Conservation (phyloP, 371 early-diverging fungal species). For the Actinomucor elegans region DNA sequence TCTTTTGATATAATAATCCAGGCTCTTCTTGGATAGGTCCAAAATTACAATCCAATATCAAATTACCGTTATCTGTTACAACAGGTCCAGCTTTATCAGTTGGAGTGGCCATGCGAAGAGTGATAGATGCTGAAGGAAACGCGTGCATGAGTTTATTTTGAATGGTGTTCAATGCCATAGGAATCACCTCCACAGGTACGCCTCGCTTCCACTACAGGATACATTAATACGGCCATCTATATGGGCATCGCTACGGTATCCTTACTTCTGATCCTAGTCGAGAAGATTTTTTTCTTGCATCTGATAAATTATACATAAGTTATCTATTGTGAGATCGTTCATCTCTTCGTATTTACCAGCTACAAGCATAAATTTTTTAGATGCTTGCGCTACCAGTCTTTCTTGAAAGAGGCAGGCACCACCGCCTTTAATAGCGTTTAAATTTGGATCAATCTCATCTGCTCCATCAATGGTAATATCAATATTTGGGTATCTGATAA, state of each 20-base stretch:
- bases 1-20: slow-evolving; percentile 46
- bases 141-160: slow-evolving; percentile 6
- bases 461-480: slow-evolving; percentile 94
- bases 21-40: slow-evolving; percentile 69
- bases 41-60: slow-evolving; percentile 83
- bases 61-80: slow-evolving; percentile 92
- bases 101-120: slow-evolving; percentile 74
- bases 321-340: too few species aligned
- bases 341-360: slow-evolving; percentile 73
- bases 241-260: slow-evolving; percentile 57
- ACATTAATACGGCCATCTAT: background rate
- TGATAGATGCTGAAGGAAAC: slow-evolving; percentile 34
- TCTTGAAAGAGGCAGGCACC: slow-evolving; percentile 92
- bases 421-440: slow-evolving; percentile 93
- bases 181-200: slow-evolving; percentile 88
- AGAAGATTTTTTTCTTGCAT: slow-evolving; percentile 79
- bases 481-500: slow-evolving; percentile 55
- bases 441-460: slow-evolving; percentile 78
- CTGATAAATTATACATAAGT: too few species aligned
- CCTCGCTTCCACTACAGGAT: slow-evolving; percentile 75
- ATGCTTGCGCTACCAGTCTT: slow-evolving; percentile 83
- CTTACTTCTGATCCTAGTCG: slow-evolving; percentile 77
- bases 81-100: slow-evolving; percentile 91
- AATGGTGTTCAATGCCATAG: slow-evolving; percentile 58
- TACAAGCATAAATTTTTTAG: slow-evolving; percentile 80